phyloP scores from a whole-genome alignment of 2,329 filamentous ascomycete genomes.

The Aureobasidium zeae region DNA sequence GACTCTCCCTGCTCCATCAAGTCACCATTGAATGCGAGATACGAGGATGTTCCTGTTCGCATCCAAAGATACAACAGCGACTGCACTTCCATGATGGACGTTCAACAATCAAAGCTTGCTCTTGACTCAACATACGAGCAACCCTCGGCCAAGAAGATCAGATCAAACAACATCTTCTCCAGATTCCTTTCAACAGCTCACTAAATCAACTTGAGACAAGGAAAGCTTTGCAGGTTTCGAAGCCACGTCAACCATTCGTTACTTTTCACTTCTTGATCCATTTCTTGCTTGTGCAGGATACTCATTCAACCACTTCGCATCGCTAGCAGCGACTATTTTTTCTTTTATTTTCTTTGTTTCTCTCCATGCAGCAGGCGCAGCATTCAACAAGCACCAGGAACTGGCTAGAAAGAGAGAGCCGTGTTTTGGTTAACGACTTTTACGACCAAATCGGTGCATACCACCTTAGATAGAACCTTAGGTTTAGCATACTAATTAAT shows the following conservation, averaged over 20 bases:
- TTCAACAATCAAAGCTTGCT: constrained; percentile 22
- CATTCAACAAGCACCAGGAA: background rate
- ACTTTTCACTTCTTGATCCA: background rate
- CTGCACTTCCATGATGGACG: constrained; percentile 37
- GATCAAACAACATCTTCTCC: constrained; percentile 30
- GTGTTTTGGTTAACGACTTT: constrained; percentile 2
- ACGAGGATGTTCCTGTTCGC: constrained; percentile 24
- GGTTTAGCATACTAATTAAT: constrained; percentile 12
- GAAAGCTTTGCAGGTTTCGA: constrained; percentile 17
- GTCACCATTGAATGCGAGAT: constrained; percentile 23
- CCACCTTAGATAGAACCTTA: constrained; percentile 12
- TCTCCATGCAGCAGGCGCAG: too few species aligned
- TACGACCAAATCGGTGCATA: constrained; percentile 12
- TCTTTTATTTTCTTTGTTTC: too few species aligned
- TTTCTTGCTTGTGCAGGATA: constrained; percentile 14
- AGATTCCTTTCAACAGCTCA: constrained; percentile 29
- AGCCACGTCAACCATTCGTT: constrained; percentile 3
- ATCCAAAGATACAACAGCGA: constrained; percentile 36
- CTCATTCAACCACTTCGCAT: constrained; percentile 14
- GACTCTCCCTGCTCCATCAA: constrained; percentile 28
- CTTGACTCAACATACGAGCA: constrained; percentile 25
- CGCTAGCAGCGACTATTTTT: constrained; percentile 10
- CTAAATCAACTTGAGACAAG: constrained; percentile 1
- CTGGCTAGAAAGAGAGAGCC: background rate
- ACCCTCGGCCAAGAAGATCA: constrained; percentile 30